Conservation (phyloP, 2,329 filamentous ascomycete species). For the Fusarium musae region DNA sequence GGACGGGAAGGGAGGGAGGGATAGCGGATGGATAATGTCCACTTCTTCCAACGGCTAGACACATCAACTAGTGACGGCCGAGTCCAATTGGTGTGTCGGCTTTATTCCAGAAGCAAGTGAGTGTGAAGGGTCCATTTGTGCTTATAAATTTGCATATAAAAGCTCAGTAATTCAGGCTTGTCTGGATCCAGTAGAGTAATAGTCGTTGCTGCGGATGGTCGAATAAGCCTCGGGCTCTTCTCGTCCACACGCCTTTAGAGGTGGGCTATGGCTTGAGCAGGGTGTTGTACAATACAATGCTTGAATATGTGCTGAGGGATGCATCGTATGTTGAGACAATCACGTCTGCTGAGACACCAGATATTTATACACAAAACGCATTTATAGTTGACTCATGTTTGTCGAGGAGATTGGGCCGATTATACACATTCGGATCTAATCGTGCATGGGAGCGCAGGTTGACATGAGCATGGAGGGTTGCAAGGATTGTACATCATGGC, state of each 20-base stretch:
- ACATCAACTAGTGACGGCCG: slow-evolving; percentile 11
- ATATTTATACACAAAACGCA: background rate
- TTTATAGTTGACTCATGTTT: background rate
- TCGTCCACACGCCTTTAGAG: slow-evolving; percentile 7
- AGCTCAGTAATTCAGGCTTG: background rate
- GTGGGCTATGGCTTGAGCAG: slow-evolving; percentile 14
- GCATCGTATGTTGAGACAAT: slow-evolving; percentile 10
- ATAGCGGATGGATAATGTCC: slow-evolving; percentile 19
- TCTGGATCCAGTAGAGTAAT: background rate
- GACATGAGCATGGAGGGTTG: slow-evolving; percentile 29
- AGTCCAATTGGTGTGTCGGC: slow-evolving; percentile 10
- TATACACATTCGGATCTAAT: slow-evolving; percentile 21
- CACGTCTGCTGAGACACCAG: background rate
- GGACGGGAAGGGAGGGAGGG: slow-evolving; percentile 21
- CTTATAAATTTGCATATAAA: background rate
- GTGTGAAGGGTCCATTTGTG: background rate
- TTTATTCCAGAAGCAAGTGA: slow-evolving; percentile 29
- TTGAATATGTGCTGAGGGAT: slow-evolving; percentile 9
- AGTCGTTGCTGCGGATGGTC: background rate
- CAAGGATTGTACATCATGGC: slow-evolving; percentile 34
- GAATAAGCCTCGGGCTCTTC: slow-evolving; percentile 3
- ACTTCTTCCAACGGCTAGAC: slow-evolving; percentile 26
- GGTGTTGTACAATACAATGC: slow-evolving; percentile 16
- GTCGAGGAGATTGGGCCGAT: background rate
- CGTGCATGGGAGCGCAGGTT: slow-evolving; percentile 28